Evolutionary conservation across 2,329 filamentous ascomycete genomes (phyloP).

Genomic region (Teratosphaeria pseudoeucalypti): DNA sequence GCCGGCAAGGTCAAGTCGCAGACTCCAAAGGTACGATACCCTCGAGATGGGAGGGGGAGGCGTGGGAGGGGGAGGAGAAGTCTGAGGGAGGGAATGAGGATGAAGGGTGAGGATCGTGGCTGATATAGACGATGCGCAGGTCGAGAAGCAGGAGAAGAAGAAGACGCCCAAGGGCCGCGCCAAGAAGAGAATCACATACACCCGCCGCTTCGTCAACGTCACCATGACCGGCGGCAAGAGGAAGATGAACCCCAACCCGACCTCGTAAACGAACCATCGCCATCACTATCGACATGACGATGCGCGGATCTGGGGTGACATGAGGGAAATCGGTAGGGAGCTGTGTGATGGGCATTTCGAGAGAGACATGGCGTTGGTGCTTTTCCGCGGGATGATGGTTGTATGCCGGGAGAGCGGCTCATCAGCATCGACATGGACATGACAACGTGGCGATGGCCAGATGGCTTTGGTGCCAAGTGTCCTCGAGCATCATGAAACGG

Average conservation of each 20-base stretch:
- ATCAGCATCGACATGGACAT: not conserved
- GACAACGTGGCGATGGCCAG: not conserved
- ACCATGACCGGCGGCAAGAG: slow-evolving; percentile 96
- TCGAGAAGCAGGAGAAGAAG: slow-evolving; percentile 87
- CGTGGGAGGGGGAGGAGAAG: not conserved
- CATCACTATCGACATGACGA: not conserved
- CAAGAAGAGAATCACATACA: slow-evolving; percentile 94
- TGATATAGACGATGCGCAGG: slow-evolving; percentile 39
- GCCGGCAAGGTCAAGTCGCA: slow-evolving; percentile 98
- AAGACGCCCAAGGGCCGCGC: slow-evolving; percentile 96
- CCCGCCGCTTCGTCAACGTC: slow-evolving; percentile 96
- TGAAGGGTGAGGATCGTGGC: not conserved
- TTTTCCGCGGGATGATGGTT: not conserved
- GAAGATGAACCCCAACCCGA: slow-evolving; percentile 92
- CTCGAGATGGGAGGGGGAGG: not conserved
- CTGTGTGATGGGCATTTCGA: not conserved
- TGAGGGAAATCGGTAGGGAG: not conserved
- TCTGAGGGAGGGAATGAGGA: not conserved
- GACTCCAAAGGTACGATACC: slow-evolving; percentile 67
- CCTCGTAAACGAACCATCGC: slow-evolving; percentile 41
- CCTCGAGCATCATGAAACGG: not conserved
- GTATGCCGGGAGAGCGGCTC: not conserved
- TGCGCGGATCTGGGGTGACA: not conserved
- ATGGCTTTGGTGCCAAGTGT: not conserved
- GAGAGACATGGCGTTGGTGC: not conserved